Percentiles rank a stretch among this genome's conserved stretches.
phyloP scores from a whole-genome alignment of 2,329 filamentous ascomycete species.

The Monosporascus sp. region DNA sequence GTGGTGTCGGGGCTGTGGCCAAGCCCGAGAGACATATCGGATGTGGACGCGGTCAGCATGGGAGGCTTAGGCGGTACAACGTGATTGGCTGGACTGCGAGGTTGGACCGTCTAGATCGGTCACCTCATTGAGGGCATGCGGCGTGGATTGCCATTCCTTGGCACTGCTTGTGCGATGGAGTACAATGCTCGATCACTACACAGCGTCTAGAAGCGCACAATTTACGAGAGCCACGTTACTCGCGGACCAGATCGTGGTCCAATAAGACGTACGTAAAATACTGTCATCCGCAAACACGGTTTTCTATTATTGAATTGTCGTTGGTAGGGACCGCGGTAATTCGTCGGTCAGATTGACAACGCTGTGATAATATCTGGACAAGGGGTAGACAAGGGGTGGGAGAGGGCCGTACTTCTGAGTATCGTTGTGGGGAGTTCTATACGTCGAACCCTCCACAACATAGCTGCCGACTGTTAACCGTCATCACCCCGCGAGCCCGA shows the following conservation, averaged over 20 bases:
- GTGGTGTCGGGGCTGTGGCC: background rate
- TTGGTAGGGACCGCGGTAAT: background rate
- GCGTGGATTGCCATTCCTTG: background rate
- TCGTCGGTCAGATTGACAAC: background rate
- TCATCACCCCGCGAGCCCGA: too few relatives aligned
- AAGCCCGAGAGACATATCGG: background rate
- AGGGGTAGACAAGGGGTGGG: background rate
- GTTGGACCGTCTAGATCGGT: background rate
- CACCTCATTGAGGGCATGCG: background rate
- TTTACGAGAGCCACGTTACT: background rate
- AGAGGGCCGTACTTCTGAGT: background rate
- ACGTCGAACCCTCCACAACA: background rate
- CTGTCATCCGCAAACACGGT: background rate
- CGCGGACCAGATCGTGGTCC: background rate
- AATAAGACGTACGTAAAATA: conserved; percentile 1
- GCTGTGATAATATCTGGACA: background rate
- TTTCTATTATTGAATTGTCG: background rate
- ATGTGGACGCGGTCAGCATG: background rate
- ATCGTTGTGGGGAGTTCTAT: background rate
- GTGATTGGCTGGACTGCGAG: background rate
- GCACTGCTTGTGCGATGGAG: background rate
- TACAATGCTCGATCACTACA: background rate
- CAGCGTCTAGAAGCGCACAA: background rate
- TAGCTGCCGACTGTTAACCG: background rate
- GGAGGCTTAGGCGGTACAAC: background rate